Evolutionary conservation across 805 yeast species (phyloP), one percentile per base, ranked within the genome.

Genomic region (Scheffersomyces ergatensis): DNA sequence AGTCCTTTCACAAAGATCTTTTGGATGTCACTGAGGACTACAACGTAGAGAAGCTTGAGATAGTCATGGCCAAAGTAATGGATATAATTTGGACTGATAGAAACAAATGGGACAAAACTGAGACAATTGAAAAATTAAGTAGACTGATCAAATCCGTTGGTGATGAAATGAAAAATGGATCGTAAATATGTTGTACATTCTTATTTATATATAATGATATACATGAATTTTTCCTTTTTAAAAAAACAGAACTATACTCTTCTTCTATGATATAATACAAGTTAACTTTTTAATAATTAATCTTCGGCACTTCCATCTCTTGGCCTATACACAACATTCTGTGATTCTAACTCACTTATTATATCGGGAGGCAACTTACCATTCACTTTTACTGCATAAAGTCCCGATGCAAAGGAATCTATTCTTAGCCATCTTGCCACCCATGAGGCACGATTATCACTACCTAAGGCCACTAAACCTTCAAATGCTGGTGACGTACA

Each of bases 401-500:
- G 61, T 0, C 98, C 99, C 0, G 95, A 86, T 17, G 80, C 83
- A 58, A 89, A 88, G 14, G 87, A 83, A 55, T 88, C 96, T 24
- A 92, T 83, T 62, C 97, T 80, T 42, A 92, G 70, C 99, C 99
- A 92, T 57, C 86, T 80, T 13, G 97, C 97, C 30, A 89, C 97
- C 99, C 99, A 92, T 2, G 97, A 88, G 26, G 75, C 78, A 38
- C 80, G 78, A 53, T 65, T 69, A 37, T 92, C 89, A 45, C 85
- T 89, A 36, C 95, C 89, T 47, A 89, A 74, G 2, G 97, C 97
- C 4, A 92, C 95, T 25, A 87, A 70, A 0, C 99, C 99, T 69
- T 92, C 99, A 59, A 89, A 92, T 0, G 96, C 81, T 30, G 98
- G 98, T 15, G 97, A 89, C 5, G 98, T 93, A 62, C 96, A 89